These are phyloP conservation scores for Chytriomyces hyalinus DNA, from an alignment of 192 early-diverging fungal genomes.

Conservation along the genomic window DNA sequence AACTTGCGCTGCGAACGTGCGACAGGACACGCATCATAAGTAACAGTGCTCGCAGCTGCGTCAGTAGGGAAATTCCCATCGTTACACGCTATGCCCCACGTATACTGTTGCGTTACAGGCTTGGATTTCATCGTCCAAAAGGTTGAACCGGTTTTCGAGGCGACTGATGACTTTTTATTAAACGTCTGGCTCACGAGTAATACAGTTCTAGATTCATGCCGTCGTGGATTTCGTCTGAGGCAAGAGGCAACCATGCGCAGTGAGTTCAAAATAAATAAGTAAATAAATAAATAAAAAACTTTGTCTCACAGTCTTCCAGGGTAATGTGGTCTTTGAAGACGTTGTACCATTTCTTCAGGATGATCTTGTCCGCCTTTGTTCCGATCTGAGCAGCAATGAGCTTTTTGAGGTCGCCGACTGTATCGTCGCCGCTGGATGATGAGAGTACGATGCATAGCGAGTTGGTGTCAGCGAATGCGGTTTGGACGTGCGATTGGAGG, in stretches of 20 bases:
- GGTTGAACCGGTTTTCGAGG: too few species aligned
- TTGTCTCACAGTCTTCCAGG: conserved; percentile 76
- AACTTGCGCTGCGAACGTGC: too few species aligned
- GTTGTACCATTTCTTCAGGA: conserved; percentile 88
- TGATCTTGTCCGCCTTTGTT: conserved; percentile 85
- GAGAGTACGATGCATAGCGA: neutral
- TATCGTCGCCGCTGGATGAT: conserved; percentile 71
- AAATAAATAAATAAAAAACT: neutral
- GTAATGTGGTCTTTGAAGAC: conserved; percentile 89
- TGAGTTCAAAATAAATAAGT: neutral
- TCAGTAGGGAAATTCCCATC: too few species aligned
- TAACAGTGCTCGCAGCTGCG: too few species aligned
- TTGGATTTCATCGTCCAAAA: too few species aligned
- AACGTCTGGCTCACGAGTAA: neutral
- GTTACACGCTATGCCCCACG: too few species aligned
- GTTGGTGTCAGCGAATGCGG: too few species aligned
- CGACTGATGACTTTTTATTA: too few species aligned
- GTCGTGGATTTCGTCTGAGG: conserved; percentile 80
- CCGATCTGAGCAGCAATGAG: conserved; percentile 88
- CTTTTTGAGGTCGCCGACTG: conserved; percentile 83
- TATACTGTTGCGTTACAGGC: too few species aligned
- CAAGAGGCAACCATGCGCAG: neutral
- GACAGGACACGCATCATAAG: too few species aligned
- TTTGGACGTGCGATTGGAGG: too few species aligned
- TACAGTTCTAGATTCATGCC: conserved; percentile 89